A percentile compares a stretch with the other conserved stretches of the same genome.
These are phyloP conservation scores for Ogataea nitratoaversa DNA, from an alignment of 805 yeast genomes.

Conservation along the genomic window DNA sequence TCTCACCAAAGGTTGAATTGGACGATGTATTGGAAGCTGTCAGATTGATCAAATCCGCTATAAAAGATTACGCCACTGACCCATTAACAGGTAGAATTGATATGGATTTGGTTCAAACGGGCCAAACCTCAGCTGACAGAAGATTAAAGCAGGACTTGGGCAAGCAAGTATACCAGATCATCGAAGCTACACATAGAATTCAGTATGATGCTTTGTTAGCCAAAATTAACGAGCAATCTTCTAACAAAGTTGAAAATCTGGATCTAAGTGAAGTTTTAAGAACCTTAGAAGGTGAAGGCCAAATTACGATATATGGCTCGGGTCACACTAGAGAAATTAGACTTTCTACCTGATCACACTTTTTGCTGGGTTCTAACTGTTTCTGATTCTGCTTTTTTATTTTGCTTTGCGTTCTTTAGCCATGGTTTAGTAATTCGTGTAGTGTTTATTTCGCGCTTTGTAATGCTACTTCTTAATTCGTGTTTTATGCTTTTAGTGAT, in stretches of 20 bases:
- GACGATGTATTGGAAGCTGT: constrained; percentile 92
- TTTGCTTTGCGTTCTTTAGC: not conserved
- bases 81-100: constrained; percentile 96
- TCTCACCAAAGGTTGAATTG: constrained; percentile 64
- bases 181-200: constrained; percentile 51
- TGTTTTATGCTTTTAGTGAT: too few species aligned
- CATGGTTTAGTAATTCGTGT: too few species aligned
- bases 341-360: not conserved
- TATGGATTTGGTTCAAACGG: constrained; percentile 96
- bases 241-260: constrained; percentile 60
- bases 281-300: constrained; percentile 67
- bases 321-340: constrained; percentile 61
- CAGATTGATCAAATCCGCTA: constrained; percentile 85
- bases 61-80: constrained; percentile 97
- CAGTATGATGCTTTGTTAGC: constrained; percentile 56
- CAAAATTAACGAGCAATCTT: constrained; percentile 61
- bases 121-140: constrained; percentile 85
- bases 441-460: too few species aligned
- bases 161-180: constrained; percentile 51
- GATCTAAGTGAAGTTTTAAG: constrained; percentile 68
- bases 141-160: constrained; percentile 68
- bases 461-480: too few species aligned
- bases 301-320: constrained; percentile 65
- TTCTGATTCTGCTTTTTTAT: not conserved
- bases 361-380: not conserved